phyloP scores from a whole-genome alignment of 306 rosid species.

The Ziziphus jujuba region DNA sequence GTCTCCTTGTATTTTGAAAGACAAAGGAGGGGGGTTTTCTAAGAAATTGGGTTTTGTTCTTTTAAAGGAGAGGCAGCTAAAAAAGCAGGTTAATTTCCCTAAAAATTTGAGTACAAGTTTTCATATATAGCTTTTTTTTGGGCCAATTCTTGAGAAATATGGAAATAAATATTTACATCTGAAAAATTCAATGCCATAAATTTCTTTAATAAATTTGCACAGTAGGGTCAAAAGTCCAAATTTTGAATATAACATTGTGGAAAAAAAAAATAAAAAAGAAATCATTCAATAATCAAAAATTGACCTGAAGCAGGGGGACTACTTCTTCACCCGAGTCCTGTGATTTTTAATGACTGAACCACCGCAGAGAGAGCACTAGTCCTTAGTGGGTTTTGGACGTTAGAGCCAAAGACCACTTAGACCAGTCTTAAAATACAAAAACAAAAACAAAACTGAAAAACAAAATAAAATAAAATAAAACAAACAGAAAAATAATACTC shows the following conservation, averaged over 20 bases:
- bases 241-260: neutral
- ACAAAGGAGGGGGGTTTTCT: neutral
- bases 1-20: neutral
- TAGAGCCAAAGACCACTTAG: too few species aligned
- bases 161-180: too few species aligned
- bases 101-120: too few species aligned
- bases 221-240: neutral
- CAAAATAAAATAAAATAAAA: too few species aligned
- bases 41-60: constrained; percentile 1
- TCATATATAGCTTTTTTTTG: too few species aligned
- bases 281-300: neutral
- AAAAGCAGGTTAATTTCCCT: too few species aligned
- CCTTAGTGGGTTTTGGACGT: neutral
- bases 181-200: too few species aligned
- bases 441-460: neutral
- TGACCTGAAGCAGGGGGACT: neutral
- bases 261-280: too few species aligned
- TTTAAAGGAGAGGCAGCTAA: too few species aligned
- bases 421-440: neutral
- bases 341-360: constrained; percentile 9
- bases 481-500: neutral
- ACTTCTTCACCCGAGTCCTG: neutral
- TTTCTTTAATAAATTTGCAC: too few species aligned
- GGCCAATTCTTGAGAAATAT: too few species aligned
- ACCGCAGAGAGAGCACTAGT: constrained; percentile 8